These are phyloP conservation scores for Escovopsis sp. DNA, from an alignment of 2,329 filamentous ascomycete genomes.

Conservation along the genomic window DNA sequence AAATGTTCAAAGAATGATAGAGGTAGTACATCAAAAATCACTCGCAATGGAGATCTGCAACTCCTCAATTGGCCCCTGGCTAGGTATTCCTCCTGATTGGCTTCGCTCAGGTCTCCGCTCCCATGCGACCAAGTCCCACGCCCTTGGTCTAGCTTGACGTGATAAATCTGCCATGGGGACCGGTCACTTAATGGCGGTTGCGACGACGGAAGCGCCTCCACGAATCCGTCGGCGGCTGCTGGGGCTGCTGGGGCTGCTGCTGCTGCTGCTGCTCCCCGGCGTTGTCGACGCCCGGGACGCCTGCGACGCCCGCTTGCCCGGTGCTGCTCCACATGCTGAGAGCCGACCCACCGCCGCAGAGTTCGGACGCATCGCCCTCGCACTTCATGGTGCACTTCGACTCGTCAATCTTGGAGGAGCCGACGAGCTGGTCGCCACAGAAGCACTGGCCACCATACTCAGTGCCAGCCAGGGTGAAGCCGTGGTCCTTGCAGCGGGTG, in stretches of 20 bases:
- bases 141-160: too few relatives aligned
- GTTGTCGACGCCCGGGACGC: background rate
- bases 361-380: conserved; percentile 30
- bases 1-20: too few relatives aligned
- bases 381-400: conserved; percentile 29
- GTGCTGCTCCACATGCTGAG: conserved; percentile 30
- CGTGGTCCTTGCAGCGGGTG: conserved; percentile 28
- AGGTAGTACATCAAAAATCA: too few relatives aligned
- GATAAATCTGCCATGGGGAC: too few relatives aligned
- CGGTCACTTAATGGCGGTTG: conserved; percentile 12
- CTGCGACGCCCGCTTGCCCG: conserved; percentile 15
- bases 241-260: conserved; percentile 10
- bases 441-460: conserved; percentile 40
- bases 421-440: conserved; percentile 25
- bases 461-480: conserved; percentile 32
- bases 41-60: too few relatives aligned
- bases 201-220: conserved; percentile 18
- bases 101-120: too few relatives aligned
- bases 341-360: conserved; percentile 35
- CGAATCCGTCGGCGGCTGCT: conserved; percentile 17
- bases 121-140: too few relatives aligned
- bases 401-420: conserved; percentile 28
- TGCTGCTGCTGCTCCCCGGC: too few relatives aligned
- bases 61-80: too few relatives aligned
- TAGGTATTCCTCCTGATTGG: too few relatives aligned